A percentile compares a stretch with the other conserved stretches of the same genome.
phyloP scores from a whole-genome alignment of 2,329 filamentous ascomycete species.

The Cordyceps cicadae region DNA sequence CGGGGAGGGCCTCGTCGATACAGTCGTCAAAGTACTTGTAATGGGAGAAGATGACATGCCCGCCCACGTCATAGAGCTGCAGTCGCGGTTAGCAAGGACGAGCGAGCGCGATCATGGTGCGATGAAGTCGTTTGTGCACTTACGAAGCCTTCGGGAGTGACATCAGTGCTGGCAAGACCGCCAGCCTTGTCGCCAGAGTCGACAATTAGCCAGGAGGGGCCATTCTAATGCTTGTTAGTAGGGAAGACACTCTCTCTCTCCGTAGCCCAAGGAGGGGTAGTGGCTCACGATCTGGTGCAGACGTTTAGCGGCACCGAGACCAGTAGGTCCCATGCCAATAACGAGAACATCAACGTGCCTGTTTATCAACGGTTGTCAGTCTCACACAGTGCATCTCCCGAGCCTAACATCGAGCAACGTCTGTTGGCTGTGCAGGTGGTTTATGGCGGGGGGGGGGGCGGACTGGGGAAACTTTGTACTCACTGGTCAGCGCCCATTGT shows the following conservation, averaged over 20 bases:
- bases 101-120: background rate
- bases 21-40: constrained; percentile 99
- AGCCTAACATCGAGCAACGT: background rate
- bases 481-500: constrained; percentile 34
- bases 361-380: constrained; percentile 12
- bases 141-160: constrained; percentile 94
- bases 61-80: constrained; percentile 95
- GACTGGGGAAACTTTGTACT: constrained; percentile 19
- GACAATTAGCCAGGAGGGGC: constrained; percentile 91
- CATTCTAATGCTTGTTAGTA: constrained; percentile 51
- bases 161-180: constrained; percentile 91
- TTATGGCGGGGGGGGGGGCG: constrained; percentile 7
- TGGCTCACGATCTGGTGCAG: constrained; percentile 82
- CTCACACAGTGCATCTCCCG: background rate
- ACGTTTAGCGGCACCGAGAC: constrained; percentile 90
- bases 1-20: constrained; percentile 91
- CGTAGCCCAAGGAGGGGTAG: constrained; percentile 14
- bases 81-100: constrained; percentile 12
- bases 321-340: constrained; percentile 87
- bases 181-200: constrained; percentile 88
- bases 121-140: constrained; percentile 36
- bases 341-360: constrained; percentile 86
- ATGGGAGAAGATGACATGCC: constrained; percentile 98
- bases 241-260: constrained; percentile 18
- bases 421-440: background rate